Evolutionary conservation across 2,329 filamentous ascomycete genomes (phyloP), one percentile per base, ranked within the genome.

Genomic region (Xylaria sp.): DNA sequence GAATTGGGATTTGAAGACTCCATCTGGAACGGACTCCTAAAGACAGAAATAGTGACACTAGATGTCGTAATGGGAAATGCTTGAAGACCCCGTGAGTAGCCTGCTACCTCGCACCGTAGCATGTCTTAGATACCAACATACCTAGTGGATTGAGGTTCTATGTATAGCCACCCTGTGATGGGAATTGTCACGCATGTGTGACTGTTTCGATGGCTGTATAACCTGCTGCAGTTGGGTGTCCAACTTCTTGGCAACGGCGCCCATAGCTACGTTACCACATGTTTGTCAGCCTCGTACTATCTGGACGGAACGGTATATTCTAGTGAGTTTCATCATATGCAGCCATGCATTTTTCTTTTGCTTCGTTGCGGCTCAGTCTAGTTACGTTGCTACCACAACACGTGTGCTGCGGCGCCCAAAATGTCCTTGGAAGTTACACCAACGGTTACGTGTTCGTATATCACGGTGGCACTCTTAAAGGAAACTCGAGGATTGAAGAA

Each of bases 351-450:
- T 24, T 4, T 5, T 6, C 21, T 40, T 52, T 43, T 45, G 56
- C 49, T 44, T 53, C 52, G 44, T 39, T 56, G 56, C 49, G 56
- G 56, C 41, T 56, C 40, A 34, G 20, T 22, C n/a, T n/a, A n/a
- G 44, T 57, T 54, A 48, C 48, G 51, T 52, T 40, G 45, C 18
- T 7, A 18, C 26, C 21, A 9, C 19, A 5, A 34, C 40, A 46
- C 38, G 42, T 47, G 37, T 38, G 22, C 41, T 45, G 39, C 38
- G 18, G 42, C 44, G n/a, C n/a, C n/a, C n/a, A n/a, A n/a, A n/a
- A n/a, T n/a, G n/a, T n/a, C n/a, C n/a, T n/a, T n/a, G n/a, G 2
- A 42, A 13, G 19, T 42, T 42, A 19, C 20, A 21, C 7, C 40
- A 21, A 21, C 19, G 19, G 34, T 34, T 34, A 20, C 13, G 21